phyloP scores from a whole-genome alignment of 2,329 filamentous ascomycete genomes.

The Fusarium vanettenii region DNA sequence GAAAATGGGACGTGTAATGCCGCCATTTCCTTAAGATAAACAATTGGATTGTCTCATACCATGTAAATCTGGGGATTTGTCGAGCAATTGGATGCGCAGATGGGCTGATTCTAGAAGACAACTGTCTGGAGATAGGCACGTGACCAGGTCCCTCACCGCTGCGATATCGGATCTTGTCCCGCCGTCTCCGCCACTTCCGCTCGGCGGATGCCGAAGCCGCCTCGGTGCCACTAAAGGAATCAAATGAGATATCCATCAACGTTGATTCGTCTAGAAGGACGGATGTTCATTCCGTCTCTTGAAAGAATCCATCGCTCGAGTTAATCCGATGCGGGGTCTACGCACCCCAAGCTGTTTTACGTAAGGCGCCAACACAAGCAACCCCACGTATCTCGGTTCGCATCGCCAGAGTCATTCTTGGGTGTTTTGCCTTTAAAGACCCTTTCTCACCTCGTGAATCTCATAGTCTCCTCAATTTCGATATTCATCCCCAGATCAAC shows the following conservation, averaged over 20 bases:
- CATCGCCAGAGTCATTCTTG: neutral
- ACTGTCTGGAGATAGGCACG: neutral
- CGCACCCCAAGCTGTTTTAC: conserved; percentile 29
- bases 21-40: neutral
- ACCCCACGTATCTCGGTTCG: conserved; percentile 23
- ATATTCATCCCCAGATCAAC: too few relatives aligned
- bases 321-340: conserved; percentile 23
- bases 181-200: neutral
- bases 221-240: neutral
- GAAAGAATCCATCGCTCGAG: neutral
- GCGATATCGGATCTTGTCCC: neutral
- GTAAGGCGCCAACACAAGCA: neutral
- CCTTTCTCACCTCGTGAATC: neutral
- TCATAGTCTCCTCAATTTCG: neutral
- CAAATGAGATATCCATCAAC: neutral
- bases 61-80: neutral
- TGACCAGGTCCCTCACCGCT: neutral
- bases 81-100: neutral
- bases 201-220: neutral
- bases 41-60: neutral
- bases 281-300: neutral
- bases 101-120: neutral
- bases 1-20: neutral
- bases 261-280: neutral
- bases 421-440: neutral